Evolutionary conservation across 2,329 filamentous ascomycete genomes (phyloP), one percentile per base, ranked within the genome.

Genomic region (Cercospora beticola): DNA sequence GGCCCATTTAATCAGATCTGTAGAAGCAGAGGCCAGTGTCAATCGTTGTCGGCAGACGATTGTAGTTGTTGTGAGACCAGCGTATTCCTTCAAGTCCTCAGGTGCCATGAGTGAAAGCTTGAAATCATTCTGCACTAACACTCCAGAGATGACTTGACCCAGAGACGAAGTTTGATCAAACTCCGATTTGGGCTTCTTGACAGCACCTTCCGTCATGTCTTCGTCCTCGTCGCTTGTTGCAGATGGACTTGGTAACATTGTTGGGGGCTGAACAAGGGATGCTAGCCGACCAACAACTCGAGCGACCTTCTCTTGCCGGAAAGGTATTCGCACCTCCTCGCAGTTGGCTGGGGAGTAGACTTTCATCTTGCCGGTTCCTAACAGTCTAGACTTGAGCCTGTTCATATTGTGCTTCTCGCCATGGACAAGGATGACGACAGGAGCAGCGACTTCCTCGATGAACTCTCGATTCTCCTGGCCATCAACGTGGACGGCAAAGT

Each of bases 371-470:
- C 97, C 97, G 43, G 97, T 86, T n/a, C 93, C 94, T 4, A 98
- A 87, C 1, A 99, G 86, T 78, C 97, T 96, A 3, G 94, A 97
- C 79, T 97, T 97, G 30, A 99, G 84, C 64, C 95, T 90, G 86
- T 95, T 97, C 93, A 98, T 98, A 78, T 98, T 97, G 78, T 97
- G 93, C 76, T 95, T 93, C 78, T 99, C 95, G 66, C 95, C 95
- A 74, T 99, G 95, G 2, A 99, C 95, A 33, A 99, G 87, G 69
- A 99, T 97, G 75, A 99, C 94, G 26, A 97, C 94, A 16, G 94
- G 93, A 2, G 95, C 93, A 31, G 86, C 89, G 52, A 98, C 91
- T 79, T 97, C 93, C 76, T 98, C 94, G 69, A 99, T 97, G 76
- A 99, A 99, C 73, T 97, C 94, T 68, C 93, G 88, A 76, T 99